These are phyloP conservation scores for Fusarium tuaranense DNA, from an alignment of 2,329 filamentous ascomycete species.

Conservation along the genomic window DNA sequence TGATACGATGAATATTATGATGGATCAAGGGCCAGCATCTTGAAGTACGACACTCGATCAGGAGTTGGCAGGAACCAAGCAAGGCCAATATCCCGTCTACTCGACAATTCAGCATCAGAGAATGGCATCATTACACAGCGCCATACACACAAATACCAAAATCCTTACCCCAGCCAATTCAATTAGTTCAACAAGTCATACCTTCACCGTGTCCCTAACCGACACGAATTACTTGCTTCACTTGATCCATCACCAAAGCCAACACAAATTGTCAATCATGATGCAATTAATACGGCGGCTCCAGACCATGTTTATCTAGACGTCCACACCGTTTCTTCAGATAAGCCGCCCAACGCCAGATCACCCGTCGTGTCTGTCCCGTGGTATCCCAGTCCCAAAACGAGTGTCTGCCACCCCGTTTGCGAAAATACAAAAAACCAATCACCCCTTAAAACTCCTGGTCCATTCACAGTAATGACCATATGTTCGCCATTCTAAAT, in stretches of 20 bases:
- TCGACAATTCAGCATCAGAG: not conserved
- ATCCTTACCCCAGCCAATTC: not conserved
- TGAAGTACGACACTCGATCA: not conserved
- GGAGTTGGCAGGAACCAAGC: not conserved
- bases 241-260: not conserved
- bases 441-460: conserved; percentile 33
- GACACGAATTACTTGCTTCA: not conserved
- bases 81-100: not conserved
- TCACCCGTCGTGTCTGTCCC: conserved; percentile 37
- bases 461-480: conserved; percentile 28
- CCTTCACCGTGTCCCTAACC: not conserved
- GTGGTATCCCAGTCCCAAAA: conserved; percentile 38
- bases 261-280: conserved; percentile 12
- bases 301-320: conserved; percentile 10
- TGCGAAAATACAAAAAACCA: conserved; percentile 14
- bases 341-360: conserved; percentile 37
- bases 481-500: not conserved
- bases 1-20: not conserved
- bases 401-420: conserved; percentile 34
- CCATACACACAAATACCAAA: not conserved
- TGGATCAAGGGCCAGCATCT: not conserved
- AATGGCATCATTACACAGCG: not conserved
- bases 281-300: conserved; percentile 16
- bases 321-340: conserved; percentile 13
- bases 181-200: not conserved